Evolutionary conservation across 2,329 filamentous ascomycete genomes (phyloP), one percentile per base, ranked within the genome.

Genomic region (Exophiala oligosperma): DNA sequence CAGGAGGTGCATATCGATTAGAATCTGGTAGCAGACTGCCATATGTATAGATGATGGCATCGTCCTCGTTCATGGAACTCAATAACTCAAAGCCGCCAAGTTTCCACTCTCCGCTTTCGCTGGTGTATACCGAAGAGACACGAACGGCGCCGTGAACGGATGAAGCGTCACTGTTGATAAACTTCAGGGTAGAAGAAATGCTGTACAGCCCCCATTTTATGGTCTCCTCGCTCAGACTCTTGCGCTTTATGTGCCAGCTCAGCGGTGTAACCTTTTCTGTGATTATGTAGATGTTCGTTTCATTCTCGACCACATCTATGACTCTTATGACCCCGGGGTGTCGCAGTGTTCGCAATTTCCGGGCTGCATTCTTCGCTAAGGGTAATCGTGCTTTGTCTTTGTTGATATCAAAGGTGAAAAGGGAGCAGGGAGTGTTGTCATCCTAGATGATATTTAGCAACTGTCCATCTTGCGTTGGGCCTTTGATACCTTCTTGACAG

Each of bases 41-140:
- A 70, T 92, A 95, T 51, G 85, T 94, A 71, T 95, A 97, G 69
- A 99, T 92, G 49, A 96, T 81, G 8, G 92, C 91, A 67, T 97
- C 91, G 61, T 97, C 92, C 57, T 97, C 94, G 69, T 97, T 97
- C 76, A 97, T 87, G 38, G 89, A 97, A 75, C 92, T 97, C 59
- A 97, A 74, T 4, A 96, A 84, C 66, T 99, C 94, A 66, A 99
- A 96, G 0, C 94, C 94, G 21, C 89, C 92, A 1, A 99, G 78
- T 70, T 95, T 97, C 94, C 94, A 99, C 76, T 99, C 94, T 57
- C 94, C 94, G 70, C 94, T 97, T 71, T 97, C 93, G 60, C 91
- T 92, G 3, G 91, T 94, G 74, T 92, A 99, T 64, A 99, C 82
- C 0, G 93, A 96, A 0, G 90, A 89, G 21, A 90, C 89, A 62